Evolutionary conservation across 2,329 filamentous ascomycete species (phyloP).

Genomic region (Trichoderma arundinaceum): DNA sequence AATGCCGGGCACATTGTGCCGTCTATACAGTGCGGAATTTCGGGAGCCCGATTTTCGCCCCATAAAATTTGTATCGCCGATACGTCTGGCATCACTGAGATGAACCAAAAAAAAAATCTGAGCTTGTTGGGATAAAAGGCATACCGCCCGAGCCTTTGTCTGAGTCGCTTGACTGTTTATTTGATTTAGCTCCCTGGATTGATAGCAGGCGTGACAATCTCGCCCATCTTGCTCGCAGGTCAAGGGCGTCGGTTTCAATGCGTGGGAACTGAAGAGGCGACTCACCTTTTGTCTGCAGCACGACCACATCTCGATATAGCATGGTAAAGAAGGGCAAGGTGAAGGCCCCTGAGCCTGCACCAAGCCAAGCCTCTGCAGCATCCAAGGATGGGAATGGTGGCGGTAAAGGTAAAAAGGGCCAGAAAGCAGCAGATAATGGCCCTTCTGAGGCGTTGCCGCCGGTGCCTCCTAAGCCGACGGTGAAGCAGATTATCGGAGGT

Average conservation of each 20-base stretch:
- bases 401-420: constrained; percentile 50
- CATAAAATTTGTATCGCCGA: constrained; percentile 27
- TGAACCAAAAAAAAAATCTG: background rate
- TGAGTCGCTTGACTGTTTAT: background rate
- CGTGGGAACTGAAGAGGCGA: background rate
- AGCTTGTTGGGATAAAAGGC: background rate
- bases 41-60: constrained; percentile 10
- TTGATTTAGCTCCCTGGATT: background rate
- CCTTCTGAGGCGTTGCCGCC: constrained; percentile 44
- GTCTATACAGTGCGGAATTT: background rate
- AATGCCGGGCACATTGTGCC: too few relatives aligned
- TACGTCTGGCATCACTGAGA: constrained; percentile 1
- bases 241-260: background rate
- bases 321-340: constrained; percentile 63
- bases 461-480: constrained; percentile 64
- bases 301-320: constrained; percentile 24
- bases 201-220: background rate
- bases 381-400: constrained; percentile 52
- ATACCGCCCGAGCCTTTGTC: background rate
- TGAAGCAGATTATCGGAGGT: constrained; percentile 86
- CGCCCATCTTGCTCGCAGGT: background rate
- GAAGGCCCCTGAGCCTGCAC: constrained; percentile 50
- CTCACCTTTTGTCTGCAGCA: background rate
- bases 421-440: constrained; percentile 41
- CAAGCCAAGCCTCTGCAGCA: constrained; percentile 36